Conservation (phyloP, 306 rosid species). For the Neltuma alba region DNA sequence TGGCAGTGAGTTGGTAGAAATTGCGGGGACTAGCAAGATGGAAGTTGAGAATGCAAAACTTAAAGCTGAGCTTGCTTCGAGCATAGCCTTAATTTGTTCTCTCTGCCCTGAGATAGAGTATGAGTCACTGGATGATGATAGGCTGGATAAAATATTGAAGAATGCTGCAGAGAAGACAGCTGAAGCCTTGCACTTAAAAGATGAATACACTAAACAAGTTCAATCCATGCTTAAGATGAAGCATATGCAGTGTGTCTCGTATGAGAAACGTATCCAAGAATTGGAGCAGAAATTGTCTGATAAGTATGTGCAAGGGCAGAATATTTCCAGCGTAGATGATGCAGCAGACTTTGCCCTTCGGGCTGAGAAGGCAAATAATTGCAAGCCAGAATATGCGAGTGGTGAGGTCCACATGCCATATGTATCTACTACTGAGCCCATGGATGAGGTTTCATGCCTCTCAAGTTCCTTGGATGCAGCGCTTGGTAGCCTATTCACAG, state of each 20-base stretch:
- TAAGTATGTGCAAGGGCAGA: conserved; percentile 71
- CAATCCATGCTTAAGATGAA: conserved; percentile 80
- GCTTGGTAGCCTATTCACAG: conserved; percentile 68
- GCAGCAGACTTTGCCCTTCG: conserved; percentile 52
- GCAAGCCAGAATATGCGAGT: conserved; percentile 53
- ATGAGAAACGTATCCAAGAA: conserved; percentile 93
- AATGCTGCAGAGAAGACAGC: conserved; percentile 78
- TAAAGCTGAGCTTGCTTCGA: conserved; percentile 97
- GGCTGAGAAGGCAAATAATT: conserved; percentile 55
- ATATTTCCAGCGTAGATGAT: conserved; percentile 52
- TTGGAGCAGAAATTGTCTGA: conserved; percentile 87
- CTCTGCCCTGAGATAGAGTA: conserved; percentile 64
- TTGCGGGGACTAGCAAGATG: conserved; percentile 92
- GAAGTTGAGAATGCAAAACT: conserved; percentile 98
- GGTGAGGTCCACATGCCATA: conserved; percentile 58
- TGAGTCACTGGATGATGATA: conserved; percentile 70
- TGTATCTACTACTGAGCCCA: conserved; percentile 68
- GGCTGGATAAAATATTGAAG: conserved; percentile 67
- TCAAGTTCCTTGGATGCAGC: conserved; percentile 80
- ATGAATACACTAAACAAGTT: conserved; percentile 76
- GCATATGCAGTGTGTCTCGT: conserved; percentile 81
- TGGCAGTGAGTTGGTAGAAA: conserved; percentile 80
- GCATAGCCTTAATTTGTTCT: conserved; percentile 81
- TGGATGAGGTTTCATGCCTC: conserved; percentile 97
- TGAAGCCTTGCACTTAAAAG: conserved; percentile 90